Percentiles rank a stretch among this genome's conserved stretches.
Conservation (phyloP, 495 filamentous ascomycete genomes). For the Margaritispora aquatica region DNA sequence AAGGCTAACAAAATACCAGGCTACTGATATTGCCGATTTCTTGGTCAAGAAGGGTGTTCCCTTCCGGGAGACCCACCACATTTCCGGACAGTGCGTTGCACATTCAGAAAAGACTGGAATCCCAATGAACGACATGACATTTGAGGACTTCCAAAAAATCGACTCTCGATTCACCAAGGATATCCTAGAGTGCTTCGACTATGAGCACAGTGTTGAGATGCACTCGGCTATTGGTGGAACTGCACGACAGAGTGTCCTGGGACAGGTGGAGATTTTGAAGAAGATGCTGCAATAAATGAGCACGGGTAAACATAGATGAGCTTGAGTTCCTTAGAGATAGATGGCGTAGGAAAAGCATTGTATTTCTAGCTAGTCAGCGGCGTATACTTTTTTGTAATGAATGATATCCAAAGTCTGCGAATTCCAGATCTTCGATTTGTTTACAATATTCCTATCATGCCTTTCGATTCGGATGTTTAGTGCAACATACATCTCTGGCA, state of each 20-base stretch:
- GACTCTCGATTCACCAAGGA: conserved; percentile 73
- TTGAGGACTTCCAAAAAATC: conserved; percentile 54
- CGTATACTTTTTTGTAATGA: background rate
- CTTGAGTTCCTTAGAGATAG: too few relatives aligned
- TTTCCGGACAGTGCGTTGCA: conserved; percentile 38
- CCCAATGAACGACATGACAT: conserved; percentile 56
- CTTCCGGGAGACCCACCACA: conserved; percentile 17
- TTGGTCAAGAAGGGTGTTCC: conserved; percentile 19
- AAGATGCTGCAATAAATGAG: conserved; percentile 27
- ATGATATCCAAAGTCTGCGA: background rate
- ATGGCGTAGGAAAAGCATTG: background rate
- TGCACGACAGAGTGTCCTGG: conserved; percentile 63
- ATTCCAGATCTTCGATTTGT: too few relatives aligned
- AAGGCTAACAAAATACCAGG: background rate
- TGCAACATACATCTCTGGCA: too few relatives aligned
- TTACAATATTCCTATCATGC: too few relatives aligned
- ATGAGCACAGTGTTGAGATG: conserved; percentile 82
- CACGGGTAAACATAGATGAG: too few relatives aligned
- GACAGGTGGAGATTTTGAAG: conserved; percentile 73
- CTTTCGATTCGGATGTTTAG: too few relatives aligned
- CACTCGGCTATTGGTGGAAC: conserved; percentile 77
- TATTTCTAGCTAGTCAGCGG: background rate
- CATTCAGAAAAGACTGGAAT: conserved; percentile 51
- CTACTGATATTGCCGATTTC: conserved; percentile 59
- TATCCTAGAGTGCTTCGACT: conserved; percentile 69